Evolutionary conservation across 169 alveolate genomes (phyloP).

Genomic region (Plasmodium vivax): DNA sequence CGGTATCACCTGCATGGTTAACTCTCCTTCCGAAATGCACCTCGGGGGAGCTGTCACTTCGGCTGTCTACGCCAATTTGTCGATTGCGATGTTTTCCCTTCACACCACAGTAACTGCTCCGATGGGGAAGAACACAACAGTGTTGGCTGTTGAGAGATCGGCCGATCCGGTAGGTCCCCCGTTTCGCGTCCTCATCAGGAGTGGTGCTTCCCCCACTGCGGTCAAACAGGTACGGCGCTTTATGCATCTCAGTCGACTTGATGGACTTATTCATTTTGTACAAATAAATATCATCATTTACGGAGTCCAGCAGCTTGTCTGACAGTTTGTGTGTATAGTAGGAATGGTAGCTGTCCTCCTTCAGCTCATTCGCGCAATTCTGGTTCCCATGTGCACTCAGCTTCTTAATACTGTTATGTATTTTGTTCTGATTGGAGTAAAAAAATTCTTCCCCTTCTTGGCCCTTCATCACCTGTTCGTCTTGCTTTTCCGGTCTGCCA

Average conservation of each 20-base stretch:
- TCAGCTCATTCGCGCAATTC: neutral
- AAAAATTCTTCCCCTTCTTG: slow-evolving; percentile 44
- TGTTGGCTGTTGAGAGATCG: neutral
- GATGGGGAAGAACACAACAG: neutral
- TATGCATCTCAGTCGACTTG: slow-evolving; percentile 21
- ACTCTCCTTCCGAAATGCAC: neutral
- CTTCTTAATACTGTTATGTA: slow-evolving; percentile 3
- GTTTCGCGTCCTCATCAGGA: neutral
- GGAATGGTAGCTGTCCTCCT: slow-evolving; percentile 13
- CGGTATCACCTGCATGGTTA: neutral
- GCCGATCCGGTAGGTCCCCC: neutral
- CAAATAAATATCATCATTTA: slow-evolving; percentile 34
- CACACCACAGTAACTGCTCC: neutral
- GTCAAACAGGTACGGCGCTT: slow-evolving; percentile 6
- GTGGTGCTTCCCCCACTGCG: neutral
- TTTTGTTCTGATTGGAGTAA: slow-evolving; percentile 11
- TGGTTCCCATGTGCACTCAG: neutral
- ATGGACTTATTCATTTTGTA: slow-evolving; percentile 32
- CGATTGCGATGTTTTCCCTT: neutral
- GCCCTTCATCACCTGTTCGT: slow-evolving; percentile 9
- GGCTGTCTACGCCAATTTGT: neutral
- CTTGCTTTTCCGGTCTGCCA: neutral
- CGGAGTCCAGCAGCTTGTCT: slow-evolving; percentile 25
- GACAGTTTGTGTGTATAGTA: slow-evolving; percentile 11
- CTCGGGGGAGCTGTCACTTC: neutral